These are phyloP conservation scores for Brassica nigra DNA, from an alignment of 345 rosid species.

Conservation along the genomic window DNA sequence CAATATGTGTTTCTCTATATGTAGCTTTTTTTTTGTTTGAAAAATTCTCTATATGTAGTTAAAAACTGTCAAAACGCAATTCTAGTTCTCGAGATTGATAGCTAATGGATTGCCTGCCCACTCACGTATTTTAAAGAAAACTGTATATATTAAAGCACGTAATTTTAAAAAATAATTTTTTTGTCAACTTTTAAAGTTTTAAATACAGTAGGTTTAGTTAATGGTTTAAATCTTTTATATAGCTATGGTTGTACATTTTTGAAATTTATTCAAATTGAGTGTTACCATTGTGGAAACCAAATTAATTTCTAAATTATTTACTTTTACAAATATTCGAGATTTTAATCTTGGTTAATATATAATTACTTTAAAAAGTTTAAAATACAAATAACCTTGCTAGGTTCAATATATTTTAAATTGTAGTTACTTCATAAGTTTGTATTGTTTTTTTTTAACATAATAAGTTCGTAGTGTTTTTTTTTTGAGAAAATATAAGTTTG, in stretches of 20 bases:
- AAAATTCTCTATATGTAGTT: conserved; percentile 2
- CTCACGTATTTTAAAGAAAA: neutral
- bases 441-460: neutral
- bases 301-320: neutral
- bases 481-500: no score
- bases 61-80: neutral
- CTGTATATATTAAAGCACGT: neutral
- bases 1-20: conserved; percentile 21
- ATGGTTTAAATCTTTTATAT: neutral
- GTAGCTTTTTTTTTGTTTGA: neutral
- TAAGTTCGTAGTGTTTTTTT: no score
- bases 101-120: neutral
- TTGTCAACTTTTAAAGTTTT: neutral
- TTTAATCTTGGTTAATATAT: neutral
- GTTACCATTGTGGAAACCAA: neutral
- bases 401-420: neutral
- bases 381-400: neutral
- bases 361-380: neutral
- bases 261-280: neutral
- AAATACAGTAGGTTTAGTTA: neutral
- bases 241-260: neutral
- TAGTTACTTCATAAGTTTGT: neutral
- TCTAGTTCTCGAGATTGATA: conserved; percentile 29
- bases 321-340: neutral
- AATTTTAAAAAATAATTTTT: neutral